Conservation (phyloP, 768 basidiomycete genomes). For the Tulasnella sp. region DNA sequence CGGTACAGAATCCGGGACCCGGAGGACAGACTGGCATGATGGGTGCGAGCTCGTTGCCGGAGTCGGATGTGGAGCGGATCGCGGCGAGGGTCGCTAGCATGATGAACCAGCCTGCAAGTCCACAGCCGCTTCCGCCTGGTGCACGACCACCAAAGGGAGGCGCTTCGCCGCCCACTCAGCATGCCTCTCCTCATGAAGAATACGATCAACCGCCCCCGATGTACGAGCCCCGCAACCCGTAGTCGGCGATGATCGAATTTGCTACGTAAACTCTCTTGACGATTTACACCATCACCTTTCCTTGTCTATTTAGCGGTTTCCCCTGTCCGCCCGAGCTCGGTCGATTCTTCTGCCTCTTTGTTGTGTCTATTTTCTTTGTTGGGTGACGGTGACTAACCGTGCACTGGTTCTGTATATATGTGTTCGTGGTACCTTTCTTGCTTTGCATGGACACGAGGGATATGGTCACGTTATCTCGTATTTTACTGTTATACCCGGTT, state of each 20-base stretch:
- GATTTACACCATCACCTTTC: not conserved
- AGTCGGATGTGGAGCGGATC: not conserved
- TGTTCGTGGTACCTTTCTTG: not conserved
- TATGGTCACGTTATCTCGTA: not conserved
- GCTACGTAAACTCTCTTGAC: not conserved
- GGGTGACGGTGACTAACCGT: not conserved
- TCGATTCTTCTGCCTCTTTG: not conserved
- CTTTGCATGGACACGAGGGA: not conserved
- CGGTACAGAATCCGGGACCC: not conserved
- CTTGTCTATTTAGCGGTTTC: not conserved
- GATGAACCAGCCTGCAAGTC: not conserved
- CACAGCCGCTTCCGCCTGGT: not conserved
- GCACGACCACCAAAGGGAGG: not conserved
- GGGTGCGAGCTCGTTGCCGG: not conserved
- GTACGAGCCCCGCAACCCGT: not conserved
- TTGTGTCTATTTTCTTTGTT: not conserved
- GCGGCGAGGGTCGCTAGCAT: conserved; percentile 1
- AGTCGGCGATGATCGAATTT: not conserved
- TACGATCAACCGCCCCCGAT: not conserved
- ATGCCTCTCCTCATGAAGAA: not conserved
- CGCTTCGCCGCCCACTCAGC: not conserved
- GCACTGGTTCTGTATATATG: not conserved
- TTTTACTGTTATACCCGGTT: no score
- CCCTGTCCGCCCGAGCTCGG: not conserved
- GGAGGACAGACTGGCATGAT: not conserved